A percentile compares a stretch with the other conserved stretches of the same genome.
Conservation (phyloP, 176 grass and related monocot species). For the maize (Zea mays) region Zm-B73-REFERENCE-NAM-5.0 NC_050096.1:300703501-300704000, state of each 20-base stretch:
- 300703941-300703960: not conserved
- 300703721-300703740: not conserved
- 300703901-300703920: not conserved
- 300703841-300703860: not conserved
- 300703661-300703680: constrained; percentile 6
- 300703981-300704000: not conserved
- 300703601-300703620: not conserved
- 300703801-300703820: not conserved
- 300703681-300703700: not conserved
- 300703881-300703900: not conserved
- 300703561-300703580: too few relatives aligned
- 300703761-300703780: not conserved
- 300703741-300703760: not conserved
- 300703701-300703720: not conserved
- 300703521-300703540: too few relatives aligned
- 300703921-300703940: not conserved
- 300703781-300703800: not conserved
- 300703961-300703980: not conserved
- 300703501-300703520: too few relatives aligned
- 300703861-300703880: not conserved
- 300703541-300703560: too few relatives aligned
- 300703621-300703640: not conserved
- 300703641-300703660: not conserved
- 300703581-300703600: not conserved
- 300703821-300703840: constrained; percentile 4